Percentiles rank a stretch among this genome's conserved stretches.
These are phyloP conservation scores for Zostera marina DNA, from an alignment of 116 monocot species.

Conservation along the genomic window DNA sequence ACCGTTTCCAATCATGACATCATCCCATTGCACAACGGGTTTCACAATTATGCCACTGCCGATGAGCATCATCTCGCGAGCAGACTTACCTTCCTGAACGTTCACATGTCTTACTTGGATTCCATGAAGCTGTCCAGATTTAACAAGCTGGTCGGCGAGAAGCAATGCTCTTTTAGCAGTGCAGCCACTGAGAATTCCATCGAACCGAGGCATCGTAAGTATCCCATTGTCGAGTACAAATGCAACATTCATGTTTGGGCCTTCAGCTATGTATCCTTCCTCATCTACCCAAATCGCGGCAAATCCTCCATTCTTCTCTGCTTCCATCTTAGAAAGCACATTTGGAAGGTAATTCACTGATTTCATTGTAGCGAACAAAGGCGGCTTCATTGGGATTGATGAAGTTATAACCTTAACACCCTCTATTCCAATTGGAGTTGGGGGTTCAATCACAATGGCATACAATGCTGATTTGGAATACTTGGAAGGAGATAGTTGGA, in stretches of 20 bases:
- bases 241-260: slow-evolving; percentile 90
- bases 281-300: slow-evolving; percentile 86
- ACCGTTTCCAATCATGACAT: slow-evolving; percentile 61
- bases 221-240: slow-evolving; percentile 41
- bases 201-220: slow-evolving; percentile 58
- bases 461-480: slow-evolving; percentile 53
- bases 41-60: slow-evolving; percentile 82
- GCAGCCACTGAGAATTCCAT: slow-evolving; percentile 81
- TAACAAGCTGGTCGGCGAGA: slow-evolving; percentile 55
- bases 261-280: slow-evolving; percentile 73
- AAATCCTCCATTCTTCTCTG: slow-evolving; percentile 62
- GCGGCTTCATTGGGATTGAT: slow-evolving; percentile 68
- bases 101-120: slow-evolving; percentile 36
- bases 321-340: slow-evolving; percentile 79
- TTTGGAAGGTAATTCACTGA: slow-evolving; percentile 85
- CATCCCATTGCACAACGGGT: slow-evolving; percentile 81
- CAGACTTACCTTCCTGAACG: slow-evolving; percentile 62
- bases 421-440: slow-evolving; percentile 11
- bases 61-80: slow-evolving; percentile 87
- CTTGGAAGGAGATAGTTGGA: slow-evolving; percentile 50
- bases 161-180: slow-evolving; percentile 48
- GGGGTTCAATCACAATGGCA: slow-evolving; percentile 35
- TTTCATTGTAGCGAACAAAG: slow-evolving; percentile 67
- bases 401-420: slow-evolving; percentile 71
- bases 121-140: slow-evolving; percentile 30